Evolutionary conservation across 2,329 filamentous ascomycete genomes (phyloP), one percentile per base, ranked within the genome.

Genomic region (Fusarium staphyleae): DNA sequence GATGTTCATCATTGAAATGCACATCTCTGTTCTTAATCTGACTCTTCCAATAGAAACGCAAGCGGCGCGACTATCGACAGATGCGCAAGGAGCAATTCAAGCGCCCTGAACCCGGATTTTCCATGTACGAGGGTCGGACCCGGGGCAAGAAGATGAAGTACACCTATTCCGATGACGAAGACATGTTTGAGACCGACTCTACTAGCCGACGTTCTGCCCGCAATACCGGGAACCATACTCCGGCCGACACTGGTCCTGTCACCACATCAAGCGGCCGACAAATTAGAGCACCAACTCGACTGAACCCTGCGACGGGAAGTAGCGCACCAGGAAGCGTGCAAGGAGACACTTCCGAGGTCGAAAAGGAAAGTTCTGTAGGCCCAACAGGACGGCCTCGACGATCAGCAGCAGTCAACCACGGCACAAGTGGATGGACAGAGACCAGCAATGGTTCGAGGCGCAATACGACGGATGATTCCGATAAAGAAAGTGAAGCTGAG

Each of bases 81-180:
- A 82, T 86, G 66, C 90, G 91, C 59, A 93, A 93, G 69, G 90
- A 93, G 56, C 88, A 90, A 53, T 98, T 98, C 75, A 84, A 89
- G 62, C 86, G 92, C 5, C 91, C 92, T 5, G 93, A 96, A 65
- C 88, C 89, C 9, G 92, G 92, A 4, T 96, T 93, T 70, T 97
- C 93, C 1, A 80, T 96, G 52, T 99, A 99, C 72, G 95, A 99
- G 77, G 95, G 95, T 42, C 90, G 95, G 46, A 99, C 96, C 5
- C 87, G 95, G 53, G 95, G 95, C 50, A 98, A 99, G 79, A 89
- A 93, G 56, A 89, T 96, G 76, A 96, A 93, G 74, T 99, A 99
- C 70, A 99, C 91, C 0, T 99, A 90, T 70, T 96, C 92, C 0
- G 93, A 97, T 45, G 91, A 96, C 18, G 91, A 96, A 63, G 88